Percentiles rank a stretch among this genome's conserved stretches.
Conservation (phyloP, 345 rosid species). For the Eucalyptus marginata region DNA sequence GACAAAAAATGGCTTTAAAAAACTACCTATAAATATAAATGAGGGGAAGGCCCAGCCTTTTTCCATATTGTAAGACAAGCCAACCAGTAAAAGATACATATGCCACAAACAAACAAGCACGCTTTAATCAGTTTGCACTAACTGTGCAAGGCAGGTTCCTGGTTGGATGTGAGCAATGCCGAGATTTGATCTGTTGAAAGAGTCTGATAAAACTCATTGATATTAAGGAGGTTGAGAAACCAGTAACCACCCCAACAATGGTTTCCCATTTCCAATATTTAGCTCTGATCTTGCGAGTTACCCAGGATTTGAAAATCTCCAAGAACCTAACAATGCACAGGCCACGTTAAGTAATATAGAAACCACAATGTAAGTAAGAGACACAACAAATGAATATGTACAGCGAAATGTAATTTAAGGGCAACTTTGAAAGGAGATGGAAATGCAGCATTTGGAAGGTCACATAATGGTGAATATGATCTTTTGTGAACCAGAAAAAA, state of each 20-base stretch:
- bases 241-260: too few relatives aligned
- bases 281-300: too few relatives aligned
- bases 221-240: too few relatives aligned
- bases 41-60: slow-evolving; percentile 34
- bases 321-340: accelerated
- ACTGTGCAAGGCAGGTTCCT: not conserved
- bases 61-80: slow-evolving; percentile 42
- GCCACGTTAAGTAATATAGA: too few relatives aligned
- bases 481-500: not conserved
- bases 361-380: too few relatives aligned
- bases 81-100: slow-evolving; percentile 39
- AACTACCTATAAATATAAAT: not conserved
- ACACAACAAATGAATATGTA: too few relatives aligned
- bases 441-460: not conserved
- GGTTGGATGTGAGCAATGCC: not conserved
- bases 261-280: too few relatives aligned
- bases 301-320: too few relatives aligned
- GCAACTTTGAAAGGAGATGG: too few relatives aligned
- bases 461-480: not conserved
- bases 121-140: slow-evolving; percentile 16
- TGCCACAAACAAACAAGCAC: slow-evolving; percentile 38
- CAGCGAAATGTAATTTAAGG: too few relatives aligned
- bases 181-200: slow-evolving; percentile 12
- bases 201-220: too few relatives aligned
- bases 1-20: not conserved